phyloP scores from a whole-genome alignment of 2,329 filamentous ascomycete genomes.

The Fusarium longipes region DNA sequence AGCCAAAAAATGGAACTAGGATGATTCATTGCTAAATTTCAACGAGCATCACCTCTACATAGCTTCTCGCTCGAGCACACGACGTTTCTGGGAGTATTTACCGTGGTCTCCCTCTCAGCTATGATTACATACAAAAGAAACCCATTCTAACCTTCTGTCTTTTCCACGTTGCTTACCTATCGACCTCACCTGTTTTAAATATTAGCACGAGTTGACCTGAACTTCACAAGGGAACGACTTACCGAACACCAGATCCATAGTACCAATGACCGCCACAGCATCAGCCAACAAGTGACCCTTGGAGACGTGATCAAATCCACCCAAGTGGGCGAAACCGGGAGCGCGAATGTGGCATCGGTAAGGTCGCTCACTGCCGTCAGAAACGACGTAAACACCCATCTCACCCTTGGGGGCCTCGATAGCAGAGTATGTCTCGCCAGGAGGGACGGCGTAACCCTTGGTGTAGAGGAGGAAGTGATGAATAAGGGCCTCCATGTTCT shows the following conservation, averaged over 20 bases:
- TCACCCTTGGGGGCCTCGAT: constrained; percentile 99
- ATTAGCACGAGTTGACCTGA: constrained; percentile 52
- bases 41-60: constrained; percentile 43
- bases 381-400: constrained; percentile 98
- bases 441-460: constrained; percentile 97
- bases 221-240: constrained; percentile 52
- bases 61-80: constrained; percentile 45
- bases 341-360: constrained; percentile 98
- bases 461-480: constrained; percentile 99
- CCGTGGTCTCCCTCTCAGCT: constrained; percentile 52
- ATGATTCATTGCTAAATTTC: constrained; percentile 44
- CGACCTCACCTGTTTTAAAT: constrained; percentile 65
- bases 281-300: constrained; percentile 95
- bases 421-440: constrained; percentile 96
- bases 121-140: constrained; percentile 57
- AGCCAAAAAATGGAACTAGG: constrained; percentile 30
- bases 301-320: constrained; percentile 92
- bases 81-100: constrained; percentile 53
- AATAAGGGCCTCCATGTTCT: constrained; percentile 99
- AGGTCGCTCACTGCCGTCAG: constrained; percentile 93
- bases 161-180: constrained; percentile 59
- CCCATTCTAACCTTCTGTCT: constrained; percentile 49
- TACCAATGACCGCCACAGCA: constrained; percentile 93
- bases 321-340: constrained; percentile 94
- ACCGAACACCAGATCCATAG: constrained; percentile 92